phyloP scores from a whole-genome alignment of 2,329 filamentous ascomycete species.

The Mariannaea sp. region DNA sequence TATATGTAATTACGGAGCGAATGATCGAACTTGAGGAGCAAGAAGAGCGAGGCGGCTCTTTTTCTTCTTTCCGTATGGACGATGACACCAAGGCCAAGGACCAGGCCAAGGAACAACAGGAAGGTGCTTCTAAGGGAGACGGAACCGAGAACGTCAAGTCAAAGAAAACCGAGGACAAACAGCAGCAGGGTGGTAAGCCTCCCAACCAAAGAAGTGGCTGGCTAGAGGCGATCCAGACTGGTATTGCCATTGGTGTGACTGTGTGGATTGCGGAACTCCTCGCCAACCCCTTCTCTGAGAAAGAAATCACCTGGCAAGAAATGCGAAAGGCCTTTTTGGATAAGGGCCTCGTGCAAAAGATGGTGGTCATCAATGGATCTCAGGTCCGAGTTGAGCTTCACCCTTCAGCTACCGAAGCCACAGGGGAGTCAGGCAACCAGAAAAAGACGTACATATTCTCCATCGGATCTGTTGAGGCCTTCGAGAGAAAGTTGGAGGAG shows the following conservation, averaged over 20 bases:
- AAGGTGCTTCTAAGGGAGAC: constrained; percentile 21
- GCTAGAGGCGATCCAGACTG: constrained; percentile 44
- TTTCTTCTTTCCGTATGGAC: constrained; percentile 22
- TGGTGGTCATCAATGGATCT: constrained; percentile 74
- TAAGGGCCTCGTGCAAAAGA: constrained; percentile 92
- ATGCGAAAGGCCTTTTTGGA: constrained; percentile 92
- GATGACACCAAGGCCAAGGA: constrained; percentile 28
- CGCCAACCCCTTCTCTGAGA: constrained; percentile 50
- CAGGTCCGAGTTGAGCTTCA: constrained; percentile 82
- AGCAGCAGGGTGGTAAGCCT: constrained; percentile 44
- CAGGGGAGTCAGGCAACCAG: constrained; percentile 35
- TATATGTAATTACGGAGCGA: constrained; percentile 45
- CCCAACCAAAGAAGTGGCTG: constrained; percentile 43
- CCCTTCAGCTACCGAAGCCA: constrained; percentile 61
- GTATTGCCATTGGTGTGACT: constrained; percentile 58
- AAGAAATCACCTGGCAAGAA: constrained; percentile 97
- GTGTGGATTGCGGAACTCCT: constrained; percentile 51
- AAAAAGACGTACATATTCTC: constrained; percentile 77
- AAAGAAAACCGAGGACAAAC: constrained; percentile 37
- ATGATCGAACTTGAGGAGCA: constrained; percentile 39
- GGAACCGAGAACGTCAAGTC: constrained; percentile 30
- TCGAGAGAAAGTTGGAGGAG: constrained; percentile 85
- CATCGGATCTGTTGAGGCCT: constrained; percentile 91
- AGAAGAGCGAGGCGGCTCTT: constrained; percentile 28
- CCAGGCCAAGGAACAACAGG: constrained; percentile 24